phyloP scores from a whole-genome alignment of 169 alveolate genomes.

The Cryptosporidium sp. region DNA sequence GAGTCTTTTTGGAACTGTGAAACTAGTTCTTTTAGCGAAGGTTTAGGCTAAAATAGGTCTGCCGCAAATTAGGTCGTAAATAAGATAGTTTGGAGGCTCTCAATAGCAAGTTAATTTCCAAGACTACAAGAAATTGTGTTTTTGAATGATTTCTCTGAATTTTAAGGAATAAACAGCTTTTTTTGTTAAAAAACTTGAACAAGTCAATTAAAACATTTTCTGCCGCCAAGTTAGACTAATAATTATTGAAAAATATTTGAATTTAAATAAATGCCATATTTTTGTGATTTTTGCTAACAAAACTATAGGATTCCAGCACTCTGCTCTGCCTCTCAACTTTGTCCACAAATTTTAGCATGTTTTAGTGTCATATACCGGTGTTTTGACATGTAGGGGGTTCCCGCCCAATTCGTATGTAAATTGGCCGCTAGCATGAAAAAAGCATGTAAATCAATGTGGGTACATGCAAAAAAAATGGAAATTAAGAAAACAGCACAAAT shows the following conservation, averaged over 20 bases:
- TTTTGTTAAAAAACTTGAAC: not conserved
- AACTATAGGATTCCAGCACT: not conserved
- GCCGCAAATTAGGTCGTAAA: not conserved
- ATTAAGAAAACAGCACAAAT: constrained; percentile 12
- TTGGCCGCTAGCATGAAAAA: constrained; percentile 14
- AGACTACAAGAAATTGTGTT: not conserved
- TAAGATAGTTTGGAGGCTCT: not conserved
- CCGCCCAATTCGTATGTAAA: constrained; percentile 35
- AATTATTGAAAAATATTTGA: not conserved
- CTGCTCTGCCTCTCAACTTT: not conserved
- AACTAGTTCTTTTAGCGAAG: not conserved
- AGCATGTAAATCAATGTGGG: constrained; percentile 75
- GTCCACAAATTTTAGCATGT: not conserved
- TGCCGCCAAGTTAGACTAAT: not conserved
- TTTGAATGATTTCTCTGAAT: not conserved
- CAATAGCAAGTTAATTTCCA: not conserved
- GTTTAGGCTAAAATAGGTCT: not conserved
- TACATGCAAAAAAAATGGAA: constrained; percentile 73
- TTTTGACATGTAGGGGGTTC: not conserved
- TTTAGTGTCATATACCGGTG: constrained; percentile 5
- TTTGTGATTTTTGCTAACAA: not conserved
- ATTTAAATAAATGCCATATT: not conserved
- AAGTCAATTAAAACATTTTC: not conserved
- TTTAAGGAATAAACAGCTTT: not conserved
- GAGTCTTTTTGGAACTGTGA: not conserved